phyloP scores from a whole-genome alignment of 1,139 yeast species.

The Scheffersomyces lignicola region DNA sequence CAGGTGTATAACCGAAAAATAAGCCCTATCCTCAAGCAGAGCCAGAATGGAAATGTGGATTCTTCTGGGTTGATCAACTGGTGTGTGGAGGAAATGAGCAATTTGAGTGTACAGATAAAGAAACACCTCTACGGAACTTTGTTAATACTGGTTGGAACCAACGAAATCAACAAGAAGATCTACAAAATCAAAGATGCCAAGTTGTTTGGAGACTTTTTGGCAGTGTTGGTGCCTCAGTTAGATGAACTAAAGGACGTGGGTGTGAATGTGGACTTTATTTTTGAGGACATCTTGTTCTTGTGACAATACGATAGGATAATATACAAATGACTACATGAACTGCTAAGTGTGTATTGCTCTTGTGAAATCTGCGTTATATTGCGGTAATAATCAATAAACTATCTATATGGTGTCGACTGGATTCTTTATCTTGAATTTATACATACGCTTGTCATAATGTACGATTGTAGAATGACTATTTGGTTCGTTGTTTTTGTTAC shows the following conservation, averaged over 20 bases:
- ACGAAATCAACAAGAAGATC: conserved; percentile 26
- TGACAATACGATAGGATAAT: no score
- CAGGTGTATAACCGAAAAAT: conserved; percentile 34
- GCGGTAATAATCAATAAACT: no score
- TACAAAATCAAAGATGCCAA: conserved; percentile 30
- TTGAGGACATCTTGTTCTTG: conserved; percentile 33
- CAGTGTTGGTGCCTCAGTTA: conserved; percentile 59
- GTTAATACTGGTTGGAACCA: conserved; percentile 24
- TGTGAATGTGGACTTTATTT: conserved; percentile 66
- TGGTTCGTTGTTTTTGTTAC: no score
- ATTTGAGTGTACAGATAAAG: conserved; percentile 58
- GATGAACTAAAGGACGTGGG: conserved; percentile 65
- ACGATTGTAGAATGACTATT: no score
- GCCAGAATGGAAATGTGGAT: conserved; percentile 31
- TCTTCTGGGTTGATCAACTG: conserved; percentile 55
- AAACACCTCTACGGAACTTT: conserved; percentile 70
- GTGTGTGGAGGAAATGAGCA: conserved; percentile 68
- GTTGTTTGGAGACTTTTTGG: conserved; percentile 45
- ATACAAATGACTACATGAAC: no score
- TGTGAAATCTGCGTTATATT: no score
- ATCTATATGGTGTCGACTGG: no score
- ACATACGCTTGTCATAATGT: no score
- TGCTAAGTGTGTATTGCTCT: no score
- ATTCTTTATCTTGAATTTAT: no score
- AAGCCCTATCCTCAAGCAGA: conserved; percentile 32